Evolutionary conservation across 2,329 filamentous ascomycete species (phyloP).

Genomic region (Pseudogymnoascus sp.): DNA sequence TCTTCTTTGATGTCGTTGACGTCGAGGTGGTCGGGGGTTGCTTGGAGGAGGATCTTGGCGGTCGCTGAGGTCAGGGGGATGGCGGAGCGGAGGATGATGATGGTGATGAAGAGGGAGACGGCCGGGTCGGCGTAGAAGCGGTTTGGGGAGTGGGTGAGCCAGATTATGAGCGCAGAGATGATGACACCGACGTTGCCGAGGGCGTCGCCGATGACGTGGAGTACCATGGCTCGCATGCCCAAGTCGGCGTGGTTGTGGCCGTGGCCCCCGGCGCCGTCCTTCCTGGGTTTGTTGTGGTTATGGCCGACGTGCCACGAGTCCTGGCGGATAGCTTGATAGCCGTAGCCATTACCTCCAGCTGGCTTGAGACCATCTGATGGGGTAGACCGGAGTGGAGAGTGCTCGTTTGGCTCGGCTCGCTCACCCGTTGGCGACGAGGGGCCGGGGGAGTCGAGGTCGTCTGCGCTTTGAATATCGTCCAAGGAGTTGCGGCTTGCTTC

Average conservation of each 20-base stretch:
- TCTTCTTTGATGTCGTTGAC: conserved; percentile 89
- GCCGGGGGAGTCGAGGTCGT: conserved; percentile 32
- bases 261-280: conserved; percentile 53
- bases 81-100: conserved; percentile 66
- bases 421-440: conserved; percentile 29
- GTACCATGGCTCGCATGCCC: conserved; percentile 84
- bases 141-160: conserved; percentile 75
- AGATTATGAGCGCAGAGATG: conserved; percentile 76
- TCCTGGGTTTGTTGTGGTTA: conserved; percentile 71
- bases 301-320: conserved; percentile 57
- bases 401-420: conserved; percentile 34
- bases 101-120: conserved; percentile 88
- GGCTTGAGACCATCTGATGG: background rate
- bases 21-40: conserved; percentile 80
- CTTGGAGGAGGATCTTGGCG: conserved; percentile 84
- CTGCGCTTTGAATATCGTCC: conserved; percentile 49
- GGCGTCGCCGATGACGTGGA: conserved; percentile 73
- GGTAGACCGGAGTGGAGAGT: conserved; percentile 20
- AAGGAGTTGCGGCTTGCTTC: conserved; percentile 62
- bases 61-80: conserved; percentile 74
- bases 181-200: conserved; percentile 85
- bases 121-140: conserved; percentile 84
- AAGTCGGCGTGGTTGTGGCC: conserved; percentile 80
- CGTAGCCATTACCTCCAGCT: background rate
- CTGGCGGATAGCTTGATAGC: conserved; percentile 14